Percentiles rank a stretch among this genome's conserved stretches.
These are phyloP conservation scores for Macrolepiota dolichaula DNA, from an alignment of 768 basidiomycete genomes.

Conservation along the genomic window DNA sequence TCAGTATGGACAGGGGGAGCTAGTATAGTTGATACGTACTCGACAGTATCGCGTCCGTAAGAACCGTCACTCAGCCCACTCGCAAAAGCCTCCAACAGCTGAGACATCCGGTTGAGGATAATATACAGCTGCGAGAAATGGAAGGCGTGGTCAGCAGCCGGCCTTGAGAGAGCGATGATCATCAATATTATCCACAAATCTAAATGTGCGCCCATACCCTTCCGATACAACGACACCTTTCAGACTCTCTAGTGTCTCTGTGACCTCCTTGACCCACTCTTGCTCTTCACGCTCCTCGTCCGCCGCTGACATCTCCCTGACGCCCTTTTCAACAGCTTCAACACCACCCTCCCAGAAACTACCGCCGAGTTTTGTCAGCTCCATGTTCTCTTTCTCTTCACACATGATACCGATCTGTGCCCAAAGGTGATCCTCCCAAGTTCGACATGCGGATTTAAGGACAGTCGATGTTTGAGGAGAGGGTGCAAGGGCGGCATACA, in stretches of 20 bases:
- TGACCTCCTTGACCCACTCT: conserved; percentile 67
- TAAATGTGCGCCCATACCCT: conserved; percentile 40
- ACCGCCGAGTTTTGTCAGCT: conserved; percentile 63
- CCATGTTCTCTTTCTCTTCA: conserved; percentile 73
- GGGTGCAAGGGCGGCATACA: conserved; percentile 85
- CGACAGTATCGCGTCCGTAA: conserved; percentile 44
- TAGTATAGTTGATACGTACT: conserved; percentile 38
- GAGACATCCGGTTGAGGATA: conserved; percentile 65
- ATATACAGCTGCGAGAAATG: conserved; percentile 81
- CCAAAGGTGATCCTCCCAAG: conserved; percentile 98
- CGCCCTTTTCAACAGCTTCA: conserved; percentile 39
- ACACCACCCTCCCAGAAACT: conserved; percentile 80
- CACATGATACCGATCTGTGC: conserved; percentile 78
- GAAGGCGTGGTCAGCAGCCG: conserved; percentile 70
- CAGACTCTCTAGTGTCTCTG: conserved; percentile 52
- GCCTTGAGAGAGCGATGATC: conserved; percentile 28
- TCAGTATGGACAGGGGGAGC: not conserved
- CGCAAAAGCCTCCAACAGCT: conserved; percentile 69
- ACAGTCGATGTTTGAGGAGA: conserved; percentile 61
- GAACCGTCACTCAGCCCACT: conserved; percentile 48
- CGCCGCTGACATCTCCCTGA: conserved; percentile 21
- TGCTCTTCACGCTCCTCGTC: conserved; percentile 43
- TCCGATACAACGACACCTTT: conserved; percentile 57
- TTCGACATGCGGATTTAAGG: conserved; percentile 72
- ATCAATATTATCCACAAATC: conserved; percentile 5